These are phyloP conservation scores for Biscogniauxia sp. DNA, from an alignment of 2,329 filamentous ascomycete species.

Conservation along the genomic window DNA sequence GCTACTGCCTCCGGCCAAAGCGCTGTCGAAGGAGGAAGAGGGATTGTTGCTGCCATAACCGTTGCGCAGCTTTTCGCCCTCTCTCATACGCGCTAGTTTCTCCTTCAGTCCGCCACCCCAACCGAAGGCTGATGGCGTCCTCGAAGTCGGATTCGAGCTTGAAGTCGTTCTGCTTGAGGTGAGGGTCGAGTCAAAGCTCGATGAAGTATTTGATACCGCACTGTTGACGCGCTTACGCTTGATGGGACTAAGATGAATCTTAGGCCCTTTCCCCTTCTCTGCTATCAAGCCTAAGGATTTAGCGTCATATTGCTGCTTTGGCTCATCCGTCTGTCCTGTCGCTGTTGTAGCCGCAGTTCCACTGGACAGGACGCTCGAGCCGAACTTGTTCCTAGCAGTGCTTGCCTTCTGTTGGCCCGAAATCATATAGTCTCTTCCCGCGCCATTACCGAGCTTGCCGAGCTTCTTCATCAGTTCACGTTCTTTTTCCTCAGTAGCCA, in stretches of 20 bases:
- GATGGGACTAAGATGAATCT: slow-evolving; percentile 56
- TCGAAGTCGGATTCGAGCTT: not conserved
- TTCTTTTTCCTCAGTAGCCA: slow-evolving; percentile 69
- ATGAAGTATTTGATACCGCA: slow-evolving; percentile 35
- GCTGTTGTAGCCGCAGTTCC: slow-evolving; percentile 2
- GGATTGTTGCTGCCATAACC: not conserved
- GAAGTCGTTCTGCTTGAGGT: not conserved
- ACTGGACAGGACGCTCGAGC: slow-evolving; percentile 8
- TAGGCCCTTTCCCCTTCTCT: slow-evolving; percentile 38
- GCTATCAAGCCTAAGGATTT: slow-evolving; percentile 42
- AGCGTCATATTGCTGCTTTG: slow-evolving; percentile 41
- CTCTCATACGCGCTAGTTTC: slow-evolving; percentile 61
- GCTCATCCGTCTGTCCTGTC: slow-evolving; percentile 20
- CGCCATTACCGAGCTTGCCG: slow-evolving; percentile 60
- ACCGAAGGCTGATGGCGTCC: slow-evolving; percentile 39
- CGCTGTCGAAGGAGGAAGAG: not conserved
- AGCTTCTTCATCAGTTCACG: slow-evolving; percentile 69
- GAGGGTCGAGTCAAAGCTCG: slow-evolving; percentile 9
- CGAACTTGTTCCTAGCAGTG: slow-evolving; percentile 9
- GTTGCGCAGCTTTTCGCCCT: slow-evolving; percentile 49
- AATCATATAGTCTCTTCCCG: slow-evolving; percentile 70
- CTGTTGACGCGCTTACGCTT: slow-evolving; percentile 61
- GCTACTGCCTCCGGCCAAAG: slow-evolving; percentile 6
- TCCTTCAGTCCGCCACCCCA: slow-evolving; percentile 56
- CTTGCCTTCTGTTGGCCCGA: slow-evolving; percentile 22